phyloP scores from a whole-genome alignment of 1,284 basidiomycete genomes.

The Pseudozyma flocculosa region DNA sequence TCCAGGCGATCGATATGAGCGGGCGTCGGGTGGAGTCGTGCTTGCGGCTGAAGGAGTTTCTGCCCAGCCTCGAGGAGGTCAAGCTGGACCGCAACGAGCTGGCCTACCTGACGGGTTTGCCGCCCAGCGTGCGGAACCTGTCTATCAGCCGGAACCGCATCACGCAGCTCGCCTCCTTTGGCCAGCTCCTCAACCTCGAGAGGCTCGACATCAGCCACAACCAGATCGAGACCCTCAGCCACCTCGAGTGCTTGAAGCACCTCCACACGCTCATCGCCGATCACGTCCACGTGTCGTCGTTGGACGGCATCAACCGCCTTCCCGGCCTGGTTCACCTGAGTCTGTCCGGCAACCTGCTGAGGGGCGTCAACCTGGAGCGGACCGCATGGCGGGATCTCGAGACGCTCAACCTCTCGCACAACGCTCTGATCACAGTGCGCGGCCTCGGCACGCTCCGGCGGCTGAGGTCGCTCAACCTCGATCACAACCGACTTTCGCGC shows the following conservation, averaged over 20 bases:
- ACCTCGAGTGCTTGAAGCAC: conserved; percentile 60
- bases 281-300: conserved; percentile 72
- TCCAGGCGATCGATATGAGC: conserved; percentile 76
- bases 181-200: conserved; percentile 81
- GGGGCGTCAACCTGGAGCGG: conserved; percentile 64
- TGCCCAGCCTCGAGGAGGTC: conserved; percentile 79
- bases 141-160: conserved; percentile 63
- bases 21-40: conserved; percentile 81
- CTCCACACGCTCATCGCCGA: conserved; percentile 86
- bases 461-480: conserved; percentile 79
- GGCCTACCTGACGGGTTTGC: conserved; percentile 51
- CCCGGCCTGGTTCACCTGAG: conserved; percentile 73
- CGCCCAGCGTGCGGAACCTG: conserved; percentile 36
- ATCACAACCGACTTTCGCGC: conserved; percentile 71
- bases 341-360: conserved; percentile 74
- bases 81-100: conserved; percentile 64
- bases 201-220: conserved; percentile 88
- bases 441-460: conserved; percentile 27
- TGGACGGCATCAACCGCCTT: conserved; percentile 74
- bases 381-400: conserved; percentile 64
- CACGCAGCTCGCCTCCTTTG: conserved; percentile 82
- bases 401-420: conserved; percentile 77
- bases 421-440: conserved; percentile 63
- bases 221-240: conserved; percentile 69
- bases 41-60: conserved; percentile 86